Evolutionary conservation across 2,329 filamentous ascomycete genomes (phyloP).

Genomic region (Herpotrichia juniperi): DNA sequence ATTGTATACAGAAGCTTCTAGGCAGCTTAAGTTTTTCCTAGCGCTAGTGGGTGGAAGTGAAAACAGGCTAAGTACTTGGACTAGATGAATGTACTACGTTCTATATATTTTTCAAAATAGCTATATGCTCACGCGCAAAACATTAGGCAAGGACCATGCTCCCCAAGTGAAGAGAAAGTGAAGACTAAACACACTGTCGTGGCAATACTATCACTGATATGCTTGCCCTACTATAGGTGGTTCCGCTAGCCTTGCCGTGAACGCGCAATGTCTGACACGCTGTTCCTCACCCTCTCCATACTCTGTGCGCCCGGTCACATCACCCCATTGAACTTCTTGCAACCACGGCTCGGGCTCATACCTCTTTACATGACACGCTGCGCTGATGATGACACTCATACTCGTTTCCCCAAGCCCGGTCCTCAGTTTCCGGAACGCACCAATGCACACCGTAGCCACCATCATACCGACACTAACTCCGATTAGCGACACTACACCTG

Average conservation of each 20-base stretch:
- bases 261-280: slow-evolving; percentile 15
- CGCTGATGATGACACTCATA: slow-evolving; percentile 55
- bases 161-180: too few species aligned
- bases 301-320: slow-evolving; percentile 8
- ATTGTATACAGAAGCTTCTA: too few species aligned
- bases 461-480: slow-evolving; percentile 16
- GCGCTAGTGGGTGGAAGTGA: too few species aligned
- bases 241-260: slow-evolving; percentile 9
- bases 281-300: neutral
- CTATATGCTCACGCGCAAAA: too few species aligned
- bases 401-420: slow-evolving; percentile 74
- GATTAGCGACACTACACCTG: slow-evolving; percentile 22
- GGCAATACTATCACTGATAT: too few species aligned
- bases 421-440: slow-evolving; percentile 74
- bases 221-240: slow-evolving; percentile 8
- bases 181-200: too few species aligned
- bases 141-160: too few species aligned
- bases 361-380: slow-evolving; percentile 24
- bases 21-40: too few species aligned
- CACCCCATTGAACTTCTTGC: slow-evolving; percentile 19
- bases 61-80: too few species aligned
- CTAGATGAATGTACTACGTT: too few species aligned
- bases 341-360: slow-evolving; percentile 18
- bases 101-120: too few species aligned
- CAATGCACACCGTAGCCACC: slow-evolving; percentile 19